Base-by-base conservation (phyloP, 306 rosid species). In the Begonia peltatifolia region DNA sequence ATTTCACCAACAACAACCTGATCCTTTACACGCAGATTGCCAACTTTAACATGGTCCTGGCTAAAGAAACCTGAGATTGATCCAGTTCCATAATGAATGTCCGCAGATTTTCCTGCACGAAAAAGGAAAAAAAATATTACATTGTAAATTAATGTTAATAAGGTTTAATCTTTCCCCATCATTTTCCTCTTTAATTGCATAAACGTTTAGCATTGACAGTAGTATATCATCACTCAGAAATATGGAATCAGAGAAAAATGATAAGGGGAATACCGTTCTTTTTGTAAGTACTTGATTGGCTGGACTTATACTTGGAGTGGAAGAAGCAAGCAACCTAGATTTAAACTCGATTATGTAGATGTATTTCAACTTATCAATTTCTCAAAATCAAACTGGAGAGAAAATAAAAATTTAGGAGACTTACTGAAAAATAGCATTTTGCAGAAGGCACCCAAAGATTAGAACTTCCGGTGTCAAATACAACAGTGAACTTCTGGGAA, bases 391-490 rank as follows among this genome's bases (percentile, higher is more conserved):
- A 30, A 30, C 38, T 30, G 38, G 38, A 30, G 70, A 17, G 53
- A 25, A 43, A 9, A 47, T 47, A 25, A 10, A 43, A 58, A 36
- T 14, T 44, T 3, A n/a, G 38, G 38, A 60, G 17, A 35, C 95
- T 76, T 68, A 90, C 97, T 84, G 95, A 90, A 49, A 78, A 68
- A 66, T 55, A 22, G 47, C 97, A 90, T 61, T 68, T 76, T 42
- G 63, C 8, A 0, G 97, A 90, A 11, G 95, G 97, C 57, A 90
- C 97, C 97, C 97, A 90, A 59, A 74, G 44, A 67, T 90, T 90
- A 16, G 97, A 76, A 82, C 97, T 90, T 1, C 97, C 97, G 0
- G 97, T 90, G 67, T 90, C 97, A 49, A 90, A 90, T 61, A 90
- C 76, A 0, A 83, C 95, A 55, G 83, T 76, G 81, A 90, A 85